These are phyloP conservation scores for Pseudogymnoascus sp. DNA, from an alignment of 2,329 filamentous ascomycete species.

Conservation along the genomic window DNA sequence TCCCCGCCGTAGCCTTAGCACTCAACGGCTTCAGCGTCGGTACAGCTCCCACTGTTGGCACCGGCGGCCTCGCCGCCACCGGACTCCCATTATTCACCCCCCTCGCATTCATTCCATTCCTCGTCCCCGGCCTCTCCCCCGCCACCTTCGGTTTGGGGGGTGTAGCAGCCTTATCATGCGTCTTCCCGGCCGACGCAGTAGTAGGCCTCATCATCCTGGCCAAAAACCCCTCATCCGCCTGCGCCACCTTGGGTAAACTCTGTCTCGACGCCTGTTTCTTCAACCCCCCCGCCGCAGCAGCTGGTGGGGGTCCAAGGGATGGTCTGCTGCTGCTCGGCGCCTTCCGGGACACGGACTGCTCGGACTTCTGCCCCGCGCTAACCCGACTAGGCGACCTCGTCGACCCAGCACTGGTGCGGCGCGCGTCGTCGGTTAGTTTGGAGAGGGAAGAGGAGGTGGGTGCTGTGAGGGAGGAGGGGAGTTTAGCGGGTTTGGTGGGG, in stretches of 20 bases:
- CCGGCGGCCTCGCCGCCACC: background rate
- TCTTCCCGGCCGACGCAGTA: constrained; percentile 58
- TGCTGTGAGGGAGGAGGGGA: constrained; percentile 59
- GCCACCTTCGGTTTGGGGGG: constrained; percentile 3
- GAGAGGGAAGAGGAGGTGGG: constrained; percentile 62
- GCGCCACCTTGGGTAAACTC: constrained; percentile 41
- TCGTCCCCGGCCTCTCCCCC: constrained; percentile 12
- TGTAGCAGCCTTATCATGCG: constrained; percentile 46
- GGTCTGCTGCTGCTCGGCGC: constrained; percentile 21
- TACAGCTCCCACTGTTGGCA: background rate
- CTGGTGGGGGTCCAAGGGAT: constrained; percentile 47
- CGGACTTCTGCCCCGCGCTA: constrained; percentile 15
- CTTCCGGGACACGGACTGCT: constrained; percentile 18
- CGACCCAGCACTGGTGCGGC: constrained; percentile 29
- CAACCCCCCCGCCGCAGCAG: constrained; percentile 9
- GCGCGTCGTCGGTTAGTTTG: constrained; percentile 38
- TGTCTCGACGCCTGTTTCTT: constrained; percentile 45
- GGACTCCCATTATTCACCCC: background rate
- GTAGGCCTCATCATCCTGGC: constrained; percentile 79
- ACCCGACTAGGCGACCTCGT: constrained; percentile 26
- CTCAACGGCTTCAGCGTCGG: background rate
- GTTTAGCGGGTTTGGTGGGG: constrained; percentile 57
- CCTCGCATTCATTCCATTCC: background rate
- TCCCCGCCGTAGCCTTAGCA: constrained; percentile 18
- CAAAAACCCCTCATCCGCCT: constrained; percentile 61